These are phyloP conservation scores for Blastocystis sp. DNA, from an alignment of 352 stramenopile species.

Conservation along the genomic window DNA sequence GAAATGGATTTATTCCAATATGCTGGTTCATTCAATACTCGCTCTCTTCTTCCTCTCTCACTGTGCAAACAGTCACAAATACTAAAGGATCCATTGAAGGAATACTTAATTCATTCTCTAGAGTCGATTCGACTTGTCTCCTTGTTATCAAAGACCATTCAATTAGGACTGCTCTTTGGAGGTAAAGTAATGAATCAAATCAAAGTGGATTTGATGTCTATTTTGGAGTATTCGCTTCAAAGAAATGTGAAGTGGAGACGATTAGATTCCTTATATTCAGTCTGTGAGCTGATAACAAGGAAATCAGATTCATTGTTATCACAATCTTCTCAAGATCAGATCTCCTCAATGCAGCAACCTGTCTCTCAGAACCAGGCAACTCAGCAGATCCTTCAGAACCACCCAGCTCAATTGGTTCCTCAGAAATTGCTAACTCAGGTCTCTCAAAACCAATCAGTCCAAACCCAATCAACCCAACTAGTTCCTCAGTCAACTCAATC, in stretches of 20 bases:
- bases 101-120: neutral
- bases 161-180: no score
- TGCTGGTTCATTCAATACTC: neutral
- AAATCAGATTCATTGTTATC: no score
- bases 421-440: neutral
- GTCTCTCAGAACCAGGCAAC: neutral
- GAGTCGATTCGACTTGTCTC: neutral
- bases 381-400: neutral
- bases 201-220: no score
- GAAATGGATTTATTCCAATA: neutral
- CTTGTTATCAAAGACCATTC: neutral
- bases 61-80: neutral
- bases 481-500: neutral
- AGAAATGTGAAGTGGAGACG: no score
- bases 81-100: neutral
- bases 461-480: neutral
- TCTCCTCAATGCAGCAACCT: slow-evolving; percentile 8
- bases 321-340: no score
- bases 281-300: no score
- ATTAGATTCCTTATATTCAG: no score
- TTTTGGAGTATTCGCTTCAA: no score
- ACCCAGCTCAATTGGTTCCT: neutral
- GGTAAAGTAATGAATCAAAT: no score
- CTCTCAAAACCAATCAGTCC: neutral
- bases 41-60: neutral